These are phyloP conservation scores for sunflower (Helianthus annuus) DNA, from an alignment of 129 eudicot genomes.

Conservation along the genomic window DNA sequence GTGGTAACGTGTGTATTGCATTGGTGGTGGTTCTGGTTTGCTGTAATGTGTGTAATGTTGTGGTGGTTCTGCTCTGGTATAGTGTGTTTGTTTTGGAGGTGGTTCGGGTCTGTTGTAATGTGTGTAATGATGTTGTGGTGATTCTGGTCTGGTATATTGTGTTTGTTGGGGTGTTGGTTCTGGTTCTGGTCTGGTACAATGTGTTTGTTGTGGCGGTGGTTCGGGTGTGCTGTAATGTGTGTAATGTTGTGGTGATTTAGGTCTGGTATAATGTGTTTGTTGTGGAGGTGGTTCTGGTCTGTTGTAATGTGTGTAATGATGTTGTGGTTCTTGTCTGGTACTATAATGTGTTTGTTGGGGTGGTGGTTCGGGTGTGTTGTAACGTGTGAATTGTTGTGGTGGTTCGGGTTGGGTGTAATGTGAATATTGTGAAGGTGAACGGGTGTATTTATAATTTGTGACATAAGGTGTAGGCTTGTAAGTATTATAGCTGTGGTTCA, in stretches of 20 bases:
- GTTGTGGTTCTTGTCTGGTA: constrained; percentile 37
- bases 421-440: constrained; percentile 41
- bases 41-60: constrained; percentile 26
- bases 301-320: constrained; percentile 29
- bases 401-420: constrained; percentile 39
- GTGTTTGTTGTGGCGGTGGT: constrained; percentile 37
- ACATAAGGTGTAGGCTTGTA: constrained; percentile 64
- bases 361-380: constrained; percentile 39
- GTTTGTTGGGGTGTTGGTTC: constrained; percentile 31
- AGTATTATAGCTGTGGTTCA: constrained; percentile 58
- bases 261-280: constrained; percentile 27
- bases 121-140: constrained; percentile 35
- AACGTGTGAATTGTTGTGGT: constrained; percentile 37
- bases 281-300: constrained; percentile 26
- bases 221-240: constrained; percentile 36
- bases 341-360: constrained; percentile 34
- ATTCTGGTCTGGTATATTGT: constrained; percentile 33
- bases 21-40: constrained; percentile 32
- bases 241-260: constrained; percentile 40
- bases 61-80: constrained; percentile 38
- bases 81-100: constrained; percentile 29
- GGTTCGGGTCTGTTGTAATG: constrained; percentile 29
- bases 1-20: constrained; percentile 31
- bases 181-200: constrained; percentile 33
- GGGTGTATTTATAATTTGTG: constrained; percentile 50